Percentiles rank a stretch among this genome's conserved stretches.
phyloP scores from a whole-genome alignment of 495 filamentous ascomycete species.

The Neurospora sp. region DNA sequence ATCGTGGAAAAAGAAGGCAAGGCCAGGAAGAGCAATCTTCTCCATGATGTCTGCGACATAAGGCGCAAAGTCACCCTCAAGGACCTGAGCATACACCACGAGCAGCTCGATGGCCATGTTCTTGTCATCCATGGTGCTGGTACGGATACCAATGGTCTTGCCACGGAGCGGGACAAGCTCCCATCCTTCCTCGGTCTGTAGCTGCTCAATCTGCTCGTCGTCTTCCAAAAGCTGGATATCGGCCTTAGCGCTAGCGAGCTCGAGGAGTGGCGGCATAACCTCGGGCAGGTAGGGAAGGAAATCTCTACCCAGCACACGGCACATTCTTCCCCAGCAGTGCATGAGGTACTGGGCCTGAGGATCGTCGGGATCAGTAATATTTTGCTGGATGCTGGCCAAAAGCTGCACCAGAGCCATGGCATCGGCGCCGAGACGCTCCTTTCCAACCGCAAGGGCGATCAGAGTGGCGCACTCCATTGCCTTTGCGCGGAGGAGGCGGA shows the following conservation, averaged over 20 bases:
- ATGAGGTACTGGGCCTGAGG: conserved; percentile 95
- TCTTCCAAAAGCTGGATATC: conserved; percentile 96
- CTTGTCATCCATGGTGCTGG: conserved; percentile 93
- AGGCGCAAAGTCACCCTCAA: conserved; percentile 83
- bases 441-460: conserved; percentile 91
- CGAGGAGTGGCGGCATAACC: conserved; percentile 89
- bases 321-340: conserved; percentile 99
- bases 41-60: conserved; percentile 92
- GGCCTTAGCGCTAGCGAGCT: conserved; percentile 88
- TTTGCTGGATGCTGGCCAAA: conserved; percentile 75
- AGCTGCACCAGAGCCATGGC: conserved; percentile 77
- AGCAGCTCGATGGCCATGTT: conserved; percentile 97
- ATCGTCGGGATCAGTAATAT: conserved; percentile 85
- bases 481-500: conserved; percentile 83
- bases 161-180: conserved; percentile 93
- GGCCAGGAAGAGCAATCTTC: conserved; percentile 85
- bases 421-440: conserved; percentile 80
- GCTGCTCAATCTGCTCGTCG: conserved; percentile 83
- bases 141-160: conserved; percentile 97
- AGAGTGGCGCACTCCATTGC: conserved; percentile 99
- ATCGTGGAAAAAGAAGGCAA: conserved; percentile 99
- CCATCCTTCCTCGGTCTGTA: conserved; percentile 96
- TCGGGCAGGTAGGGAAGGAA: conserved; percentile 86
- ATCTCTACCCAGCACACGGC: conserved; percentile 77
- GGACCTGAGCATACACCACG: conserved; percentile 89